A percentile compares a stretch with the other conserved stretches of the same genome.
These are phyloP conservation scores for Tulasnella sp. DNA, from an alignment of 768 basidiomycete genomes.

Conservation along the genomic window DNA sequence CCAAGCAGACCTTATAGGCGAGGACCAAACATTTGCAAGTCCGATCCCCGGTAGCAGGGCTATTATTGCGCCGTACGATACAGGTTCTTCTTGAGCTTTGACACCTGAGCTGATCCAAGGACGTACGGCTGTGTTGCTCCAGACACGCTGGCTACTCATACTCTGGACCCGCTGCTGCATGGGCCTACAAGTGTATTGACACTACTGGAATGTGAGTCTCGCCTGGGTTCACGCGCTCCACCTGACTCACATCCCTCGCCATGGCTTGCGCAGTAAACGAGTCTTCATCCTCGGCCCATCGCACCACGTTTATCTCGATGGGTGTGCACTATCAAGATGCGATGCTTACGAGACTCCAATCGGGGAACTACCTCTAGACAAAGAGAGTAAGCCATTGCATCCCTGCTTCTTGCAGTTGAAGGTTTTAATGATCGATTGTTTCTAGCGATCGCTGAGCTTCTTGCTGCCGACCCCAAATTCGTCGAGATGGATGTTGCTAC, in stretches of 20 bases:
- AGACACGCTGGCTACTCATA: conserved; percentile 97
- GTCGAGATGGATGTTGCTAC: conserved; percentile 62
- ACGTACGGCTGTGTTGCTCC: conserved; percentile 6
- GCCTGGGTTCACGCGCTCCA: background rate
- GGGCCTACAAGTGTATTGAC: conserved; percentile 93
- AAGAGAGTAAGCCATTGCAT: conserved; percentile 50
- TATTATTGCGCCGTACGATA: conserved; percentile 90
- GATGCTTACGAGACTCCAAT: conserved; percentile 80
- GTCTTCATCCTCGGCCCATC: conserved; percentile 97
- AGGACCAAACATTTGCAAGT: conserved; percentile 50
- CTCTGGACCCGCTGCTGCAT: conserved; percentile 91
- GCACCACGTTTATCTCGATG: conserved; percentile 84
- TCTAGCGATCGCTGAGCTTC: conserved; percentile 68
- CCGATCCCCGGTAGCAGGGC: conserved; percentile 77
- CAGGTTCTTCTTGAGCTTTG: background rate
- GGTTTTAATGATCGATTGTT: background rate
- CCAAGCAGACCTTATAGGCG: conserved; percentile 41
- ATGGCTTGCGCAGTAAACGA: conserved; percentile 62
- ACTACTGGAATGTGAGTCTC: conserved; percentile 71
- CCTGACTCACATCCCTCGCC: background rate
- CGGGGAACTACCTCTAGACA: conserved; percentile 78
- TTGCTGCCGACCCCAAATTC: conserved; percentile 64
- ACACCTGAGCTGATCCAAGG: background rate
- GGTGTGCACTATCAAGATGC: conserved; percentile 85
- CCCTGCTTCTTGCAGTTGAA: background rate